Evolutionary conservation across 768 basidiomycete genomes (phyloP).

Genomic region (Neoboletus magnificus): DNA sequence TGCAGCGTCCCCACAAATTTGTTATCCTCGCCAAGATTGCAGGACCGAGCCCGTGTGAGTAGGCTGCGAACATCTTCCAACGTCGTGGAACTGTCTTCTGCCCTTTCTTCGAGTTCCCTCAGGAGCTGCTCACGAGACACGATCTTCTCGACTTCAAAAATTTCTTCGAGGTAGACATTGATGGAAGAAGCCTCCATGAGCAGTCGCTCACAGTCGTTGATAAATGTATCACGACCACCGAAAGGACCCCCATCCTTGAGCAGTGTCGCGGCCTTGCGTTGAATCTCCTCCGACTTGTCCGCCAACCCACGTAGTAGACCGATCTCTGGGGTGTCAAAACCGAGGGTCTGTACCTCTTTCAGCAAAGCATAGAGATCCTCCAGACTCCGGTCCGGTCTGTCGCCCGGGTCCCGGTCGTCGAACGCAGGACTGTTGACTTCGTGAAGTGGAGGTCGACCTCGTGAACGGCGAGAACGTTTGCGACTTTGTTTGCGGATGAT

Average conservation of each 20-base stretch:
- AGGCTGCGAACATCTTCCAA: slow-evolving; percentile 76
- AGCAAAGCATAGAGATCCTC: slow-evolving; percentile 70
- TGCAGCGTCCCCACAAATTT: slow-evolving; percentile 61
- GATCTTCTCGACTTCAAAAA: slow-evolving; percentile 73
- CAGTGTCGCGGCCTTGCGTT: slow-evolving; percentile 50
- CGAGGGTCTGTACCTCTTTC: slow-evolving; percentile 68
- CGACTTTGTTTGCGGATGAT: slow-evolving; percentile 76
- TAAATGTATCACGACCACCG: slow-evolving; percentile 51
- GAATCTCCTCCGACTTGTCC: slow-evolving; percentile 62
- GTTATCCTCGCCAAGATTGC: slow-evolving; percentile 63
- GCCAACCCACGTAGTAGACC: slow-evolving; percentile 50
- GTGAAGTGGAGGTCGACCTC: slow-evolving; percentile 47
- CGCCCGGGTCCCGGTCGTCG: slow-evolving; percentile 50
- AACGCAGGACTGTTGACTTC: slow-evolving; percentile 36
- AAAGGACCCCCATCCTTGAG: slow-evolving; percentile 43
- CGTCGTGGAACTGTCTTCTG: slow-evolving; percentile 63
- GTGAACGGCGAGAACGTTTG: slow-evolving; percentile 67
- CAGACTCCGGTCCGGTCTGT: slow-evolving; percentile 68
- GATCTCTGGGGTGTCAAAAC: slow-evolving; percentile 84
- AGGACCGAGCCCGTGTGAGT: slow-evolving; percentile 65
- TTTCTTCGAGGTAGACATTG: slow-evolving; percentile 81
- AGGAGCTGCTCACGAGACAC: slow-evolving; percentile 77
- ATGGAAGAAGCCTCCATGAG: slow-evolving; percentile 68
- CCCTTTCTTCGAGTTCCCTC: slow-evolving; percentile 67
- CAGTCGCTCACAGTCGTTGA: slow-evolving; percentile 69